Evolutionary conservation across 139 green algal genomes (phyloP).

Genomic region (Chlamydomonas eustigma): DNA sequence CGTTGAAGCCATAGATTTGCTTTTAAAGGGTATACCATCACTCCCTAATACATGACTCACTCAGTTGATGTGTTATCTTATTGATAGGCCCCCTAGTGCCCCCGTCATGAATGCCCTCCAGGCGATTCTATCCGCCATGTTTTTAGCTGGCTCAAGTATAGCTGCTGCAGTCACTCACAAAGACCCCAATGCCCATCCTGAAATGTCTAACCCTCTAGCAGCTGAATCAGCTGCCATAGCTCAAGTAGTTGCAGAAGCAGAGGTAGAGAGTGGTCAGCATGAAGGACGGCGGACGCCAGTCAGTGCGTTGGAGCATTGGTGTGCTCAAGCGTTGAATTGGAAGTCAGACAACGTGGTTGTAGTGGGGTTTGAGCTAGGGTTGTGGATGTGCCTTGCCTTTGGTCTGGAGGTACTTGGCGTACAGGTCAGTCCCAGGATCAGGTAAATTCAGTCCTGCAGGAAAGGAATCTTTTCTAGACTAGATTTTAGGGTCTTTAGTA

Average conservation of each 20-base stretch:
- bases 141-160: conserved; percentile 11
- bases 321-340: conserved; percentile 15
- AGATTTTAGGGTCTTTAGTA: no score
- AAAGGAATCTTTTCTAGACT: background rate
- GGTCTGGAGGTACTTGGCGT: conserved; percentile 18
- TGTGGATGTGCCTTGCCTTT: conserved; percentile 24
- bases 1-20: no score
- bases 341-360: background rate
- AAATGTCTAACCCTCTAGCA: background rate
- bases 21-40: no score
- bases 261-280: background rate
- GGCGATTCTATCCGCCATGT: conserved; percentile 13
- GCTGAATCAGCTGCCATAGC: background rate
- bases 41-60: no score
- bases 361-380: conserved; percentile 14
- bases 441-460: background rate
- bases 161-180: background rate
- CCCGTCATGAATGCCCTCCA: conserved; percentile 23
- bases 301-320: background rate
- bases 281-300: background rate
- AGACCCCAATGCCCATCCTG: background rate
- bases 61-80: no score
- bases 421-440: conserved; percentile 13
- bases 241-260: background rate
- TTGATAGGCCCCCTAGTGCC: conserved; percentile 18